Evolutionary conservation across 2,329 filamentous ascomycete genomes (phyloP).

Genomic region (Fusarium protoensiforme): DNA sequence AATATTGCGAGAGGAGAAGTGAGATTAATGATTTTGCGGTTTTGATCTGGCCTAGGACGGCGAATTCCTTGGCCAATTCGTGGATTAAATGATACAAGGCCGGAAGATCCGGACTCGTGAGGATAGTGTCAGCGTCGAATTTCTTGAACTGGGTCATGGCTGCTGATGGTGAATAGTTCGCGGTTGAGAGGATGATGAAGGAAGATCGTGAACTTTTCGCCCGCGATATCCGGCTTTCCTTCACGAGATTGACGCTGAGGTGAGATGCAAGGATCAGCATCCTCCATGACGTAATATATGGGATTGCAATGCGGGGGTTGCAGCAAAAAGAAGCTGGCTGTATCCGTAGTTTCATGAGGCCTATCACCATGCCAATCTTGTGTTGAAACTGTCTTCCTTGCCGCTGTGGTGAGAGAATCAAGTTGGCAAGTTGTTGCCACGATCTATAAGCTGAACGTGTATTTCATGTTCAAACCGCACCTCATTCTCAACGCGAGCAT

Average conservation of each 20-base stretch:
- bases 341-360: too few relatives aligned
- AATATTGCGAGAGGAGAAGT: conserved; percentile 28
- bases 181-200: background rate
- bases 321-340: background rate
- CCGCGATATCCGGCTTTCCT: background rate
- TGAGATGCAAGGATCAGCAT: background rate
- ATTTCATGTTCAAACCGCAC: background rate
- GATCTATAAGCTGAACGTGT: background rate
- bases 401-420: background rate
- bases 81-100: conserved; percentile 16
- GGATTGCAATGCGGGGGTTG: background rate
- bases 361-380: background rate
- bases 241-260: background rate
- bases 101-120: conserved; percentile 12
- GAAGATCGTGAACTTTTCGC: background rate
- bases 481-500: background rate
- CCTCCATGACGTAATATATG: background rate
- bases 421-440: background rate
- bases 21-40: conserved; percentile 22
- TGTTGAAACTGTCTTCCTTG: background rate
- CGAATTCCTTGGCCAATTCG: conserved; percentile 30
- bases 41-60: conserved; percentile 25
- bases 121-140: conserved; percentile 15
- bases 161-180: background rate
- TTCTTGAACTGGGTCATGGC: conserved; percentile 8